Base-by-base conservation (phyloP, 208 protist species). In the Phytomonas serpens region DNA sequence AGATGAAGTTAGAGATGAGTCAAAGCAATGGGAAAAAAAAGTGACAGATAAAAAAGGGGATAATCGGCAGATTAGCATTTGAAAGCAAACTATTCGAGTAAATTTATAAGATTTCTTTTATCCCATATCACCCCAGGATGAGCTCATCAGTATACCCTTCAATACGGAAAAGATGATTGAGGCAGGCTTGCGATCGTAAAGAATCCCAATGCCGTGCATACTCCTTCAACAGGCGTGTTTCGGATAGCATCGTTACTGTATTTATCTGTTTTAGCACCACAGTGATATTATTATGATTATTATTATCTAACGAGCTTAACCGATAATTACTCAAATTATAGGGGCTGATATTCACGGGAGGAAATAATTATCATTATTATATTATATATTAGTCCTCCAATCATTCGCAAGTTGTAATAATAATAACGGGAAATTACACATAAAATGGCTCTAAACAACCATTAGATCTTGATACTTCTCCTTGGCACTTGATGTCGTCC, bases 1-100 rank as follows among this genome's bases (percentile, higher is more conserved):
- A 69, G 36, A 73, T 30, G 23, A 9, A 68, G 42, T 52, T 51
- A 34, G 5, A 69, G 23, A 47, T 32, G 63, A 4, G 13, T 3
- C 2, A 40, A 73, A 68, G 14, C 14, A 34, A 63, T 32, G 10
- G 31, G 52, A 51, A 36, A 11, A 23, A 73, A 34, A 64, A 73
- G 27, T 69, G 30, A 69, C 19, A 27, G 32, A 42, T 51, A 64
- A 76, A 11, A 71, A 72, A 31, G 31, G 65, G 27, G 14, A 65
- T 31, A 62, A 32, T 62, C 19, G 27, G 19, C 27, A 67, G 38
- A n/a, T 67, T 62, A 23, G 1, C 6, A 27, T 27, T 38, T 67
- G 2, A 47, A 67, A 4, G 38, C 23, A 13, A 67, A 0, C 2
- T 67, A 67, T 67, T 62, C 37, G 27, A 51, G 23, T 51, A 67